These are phyloP conservation scores for Candida glaebosa DNA, from an alignment of 805 yeast species.

Conservation along the genomic window DNA sequence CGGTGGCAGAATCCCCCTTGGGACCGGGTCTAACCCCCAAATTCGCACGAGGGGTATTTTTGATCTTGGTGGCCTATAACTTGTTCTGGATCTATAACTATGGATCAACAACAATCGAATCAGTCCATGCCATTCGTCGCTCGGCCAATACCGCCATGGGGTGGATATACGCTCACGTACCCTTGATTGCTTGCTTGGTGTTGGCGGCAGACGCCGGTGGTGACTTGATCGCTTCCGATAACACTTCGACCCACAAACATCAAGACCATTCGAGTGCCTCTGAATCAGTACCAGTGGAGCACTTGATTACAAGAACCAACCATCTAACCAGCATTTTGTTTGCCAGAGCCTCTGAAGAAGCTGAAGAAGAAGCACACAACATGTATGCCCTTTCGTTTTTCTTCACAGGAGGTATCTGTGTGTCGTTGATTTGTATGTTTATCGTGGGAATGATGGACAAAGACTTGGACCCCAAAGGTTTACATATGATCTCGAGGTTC, in stretches of 20 bases:
- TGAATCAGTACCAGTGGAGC: background rate
- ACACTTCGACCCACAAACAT: constrained; percentile 7
- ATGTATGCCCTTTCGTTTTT: constrained; percentile 44
- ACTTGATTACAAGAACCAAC: background rate
- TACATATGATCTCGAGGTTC: constrained; percentile 28
- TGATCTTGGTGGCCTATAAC: constrained; percentile 46
- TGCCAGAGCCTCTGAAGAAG: constrained; percentile 4
- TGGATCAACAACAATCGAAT: constrained; percentile 47
- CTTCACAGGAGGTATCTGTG: constrained; percentile 52
- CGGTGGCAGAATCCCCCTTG: constrained; percentile 48
- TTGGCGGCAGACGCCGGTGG: constrained; percentile 61
- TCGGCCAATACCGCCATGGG: constrained; percentile 41
- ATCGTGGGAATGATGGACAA: constrained; percentile 44
- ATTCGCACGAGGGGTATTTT: constrained; percentile 47
- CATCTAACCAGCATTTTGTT: background rate
- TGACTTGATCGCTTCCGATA: constrained; percentile 36
- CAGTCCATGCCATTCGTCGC: constrained; percentile 54
- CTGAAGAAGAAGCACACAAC: constrained; percentile 21
- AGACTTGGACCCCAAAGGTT: constrained; percentile 35
- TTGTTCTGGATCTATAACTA: constrained; percentile 53
- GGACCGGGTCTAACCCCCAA: constrained; percentile 43
- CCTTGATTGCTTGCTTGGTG: constrained; percentile 48
- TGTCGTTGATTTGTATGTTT: constrained; percentile 38
- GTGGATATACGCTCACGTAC: constrained; percentile 49
- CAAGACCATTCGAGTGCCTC: background rate